Conservation (phyloP, 768 basidiomycete species). For the Russula lepida region DNA sequence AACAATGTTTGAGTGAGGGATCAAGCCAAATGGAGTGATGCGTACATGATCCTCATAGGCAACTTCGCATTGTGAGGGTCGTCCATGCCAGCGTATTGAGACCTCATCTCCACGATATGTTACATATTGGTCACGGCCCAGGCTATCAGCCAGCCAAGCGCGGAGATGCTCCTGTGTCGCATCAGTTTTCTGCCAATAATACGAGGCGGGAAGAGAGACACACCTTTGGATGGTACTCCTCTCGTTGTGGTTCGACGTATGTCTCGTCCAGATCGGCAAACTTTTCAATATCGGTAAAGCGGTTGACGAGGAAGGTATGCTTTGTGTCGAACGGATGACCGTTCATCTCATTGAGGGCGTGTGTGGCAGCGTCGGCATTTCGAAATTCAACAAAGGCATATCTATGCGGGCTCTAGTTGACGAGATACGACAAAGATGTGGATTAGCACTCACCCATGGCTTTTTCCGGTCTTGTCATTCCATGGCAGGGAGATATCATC, state of each 20-base stretch:
- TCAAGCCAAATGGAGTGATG: constrained; percentile 6
- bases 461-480: constrained; percentile 73
- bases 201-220: constrained; percentile 16
- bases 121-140: constrained; percentile 92
- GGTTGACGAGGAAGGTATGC: constrained; percentile 78
- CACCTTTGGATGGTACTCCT: constrained; percentile 72
- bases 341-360: constrained; percentile 59
- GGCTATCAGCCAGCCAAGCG: constrained; percentile 87
- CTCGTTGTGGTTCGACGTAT: constrained; percentile 63
- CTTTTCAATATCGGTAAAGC: constrained; percentile 83
- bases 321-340: constrained; percentile 80
- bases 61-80: constrained; percentile 76
- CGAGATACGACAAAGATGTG: neutral
- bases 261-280: constrained; percentile 70
- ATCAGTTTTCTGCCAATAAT: neutral
- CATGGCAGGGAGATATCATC: constrained; percentile 84
- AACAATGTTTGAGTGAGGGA: constrained; percentile 1
- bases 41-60: constrained; percentile 67
- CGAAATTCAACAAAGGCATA: constrained; percentile 79
- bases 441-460: constrained; percentile 70
- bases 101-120: constrained; percentile 91
- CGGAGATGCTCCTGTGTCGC: constrained; percentile 78
- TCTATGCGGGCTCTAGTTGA: constrained; percentile 31
- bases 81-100: constrained; percentile 86
- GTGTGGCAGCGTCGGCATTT: constrained; percentile 57